These are phyloP conservation scores for Friedmanniomyces endolithicus DNA, from an alignment of 495 filamentous ascomycete species.

Conservation along the genomic window DNA sequence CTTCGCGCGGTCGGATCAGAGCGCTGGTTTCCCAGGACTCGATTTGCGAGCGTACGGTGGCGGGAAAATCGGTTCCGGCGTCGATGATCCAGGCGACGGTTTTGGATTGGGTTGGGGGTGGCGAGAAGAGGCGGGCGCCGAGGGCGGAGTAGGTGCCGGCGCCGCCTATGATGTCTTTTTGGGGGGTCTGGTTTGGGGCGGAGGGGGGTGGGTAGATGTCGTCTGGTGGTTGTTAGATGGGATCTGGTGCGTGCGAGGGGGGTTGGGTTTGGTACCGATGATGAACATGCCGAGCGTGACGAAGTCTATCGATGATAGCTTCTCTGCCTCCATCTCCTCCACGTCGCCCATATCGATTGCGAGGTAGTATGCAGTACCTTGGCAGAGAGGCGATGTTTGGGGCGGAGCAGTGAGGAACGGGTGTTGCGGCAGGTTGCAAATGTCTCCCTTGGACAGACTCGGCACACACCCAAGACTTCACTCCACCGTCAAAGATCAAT, in stretches of 20 bases:
- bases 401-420: too few species aligned
- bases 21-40: slow-evolving; percentile 60
- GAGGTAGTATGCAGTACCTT: too few species aligned
- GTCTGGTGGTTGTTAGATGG: slow-evolving; percentile 41
- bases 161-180: slow-evolving; percentile 66
- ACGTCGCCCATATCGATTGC: too few species aligned
- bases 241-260: slow-evolving; percentile 1
- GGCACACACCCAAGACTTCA: too few species aligned
- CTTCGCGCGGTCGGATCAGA: slow-evolving; percentile 49
- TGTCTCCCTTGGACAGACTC: too few species aligned
- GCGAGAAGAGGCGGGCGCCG: slow-evolving; percentile 76
- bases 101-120: slow-evolving; percentile 37
- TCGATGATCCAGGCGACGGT: slow-evolving; percentile 84
- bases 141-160: slow-evolving; percentile 76
- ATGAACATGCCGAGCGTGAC: slow-evolving; percentile 88
- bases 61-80: slow-evolving; percentile 73
- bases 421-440: too few species aligned
- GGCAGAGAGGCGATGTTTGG: not conserved
- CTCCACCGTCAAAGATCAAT: too few species aligned
- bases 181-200: slow-evolving; percentile 36
- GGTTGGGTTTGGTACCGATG: slow-evolving; percentile 54
- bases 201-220: slow-evolving; percentile 70
- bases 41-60: slow-evolving; percentile 47
- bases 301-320: slow-evolving; percentile 7
- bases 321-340: too few species aligned